Base-by-base conservation (phyloP, 768 basidiomycete genomes). In the Galerina marginata region DNA sequence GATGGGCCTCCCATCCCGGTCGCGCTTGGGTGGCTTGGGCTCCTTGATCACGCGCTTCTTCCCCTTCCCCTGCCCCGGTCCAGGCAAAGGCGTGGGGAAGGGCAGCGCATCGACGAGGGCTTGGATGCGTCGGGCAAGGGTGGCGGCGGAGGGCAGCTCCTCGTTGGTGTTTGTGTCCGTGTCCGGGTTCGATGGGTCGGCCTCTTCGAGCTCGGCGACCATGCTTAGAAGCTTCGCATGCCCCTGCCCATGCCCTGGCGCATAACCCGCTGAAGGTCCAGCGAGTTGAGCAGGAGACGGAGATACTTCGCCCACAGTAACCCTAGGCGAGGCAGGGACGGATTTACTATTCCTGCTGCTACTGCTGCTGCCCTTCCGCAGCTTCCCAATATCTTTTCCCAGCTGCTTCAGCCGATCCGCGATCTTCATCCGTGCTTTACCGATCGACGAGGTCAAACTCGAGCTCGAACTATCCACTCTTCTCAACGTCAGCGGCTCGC, bases 1-100 rank as follows among this genome's bases (percentile, higher is more conserved):
- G 33, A 73, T 68, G 1, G 78, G 70, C 10, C 64, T 38, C 12
- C 67, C 69, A 6, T 57, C 62, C 26, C 56, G 52, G 42, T 66
- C 63, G 20, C 50, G 45, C 57, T 60, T 29, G 58, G 65, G 57
- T 25, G 68, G 51, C 62, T 65, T 58, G 62, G 62, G 63, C 61
- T 65, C 38, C 67, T 75, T 63, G 29, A 40, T 38, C 23, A 33
- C 14, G n/a, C 12, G 37, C 20, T 37, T 39, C n/a, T 48, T 20
- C 9, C 39, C 23, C 7, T 33, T 33, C 5, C 29, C 29, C 7
- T 1, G 4, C 7, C 29, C 29, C 1, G 29, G 7, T 0, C 7
- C 29, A 1, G 29, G 29, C 4, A 29, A 29, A 2, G 40, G 26
- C 1, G 12, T 42, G 15, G 48, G 56, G 39, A 58, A 58, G 23